Base-by-base conservation (phyloP, 1,284 basidiomycete species). In the Sanguinoderma infundibulare region DNA sequence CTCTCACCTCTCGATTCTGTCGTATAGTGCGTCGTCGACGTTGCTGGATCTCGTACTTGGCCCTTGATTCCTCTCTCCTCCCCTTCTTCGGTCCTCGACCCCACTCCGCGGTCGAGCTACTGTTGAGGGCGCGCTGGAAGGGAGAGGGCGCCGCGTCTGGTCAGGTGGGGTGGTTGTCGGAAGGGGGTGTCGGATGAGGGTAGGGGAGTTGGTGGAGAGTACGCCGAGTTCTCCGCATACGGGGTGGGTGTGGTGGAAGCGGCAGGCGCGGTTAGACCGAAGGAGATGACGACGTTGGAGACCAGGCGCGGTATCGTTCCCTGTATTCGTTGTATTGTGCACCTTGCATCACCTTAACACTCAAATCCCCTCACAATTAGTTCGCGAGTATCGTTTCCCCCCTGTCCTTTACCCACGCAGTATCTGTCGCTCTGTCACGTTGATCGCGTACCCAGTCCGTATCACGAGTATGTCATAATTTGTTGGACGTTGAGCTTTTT, bases 91-190 rank as follows among this genome's bases (percentile, higher is more conserved):
- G 69, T 66, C 65, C 67, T 69, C 64, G 67, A 63, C 60, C 47
- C n/a, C 35, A n/a, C 42, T 60, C 32, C 24, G 55, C 64, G 64
- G 67, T 60, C 62, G 68, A 69, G 67, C 67, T 68, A 8, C 70
- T 68, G 69, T 67, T 56, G 81, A 82, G 83, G 87, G 87, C 78
- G 83, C 75, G 87, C 70, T 78, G 77, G 81, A 78, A 78, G 77
- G 78, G 85, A 91, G 89, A 91, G 89, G 88, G 89, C 87, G 78
- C 77, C 84, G 80, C 79, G 83, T 77, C 74, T 77, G 74, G 74
- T 74, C 60, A 62, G 69, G 63, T 56, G 63, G 62, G 40, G 51
- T 40, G 40, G 58, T 22, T 34, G 53, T 24, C 55, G 40, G 55
- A 17, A 49, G 46, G 15, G 9, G 42, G 9, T 30, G 46, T 15